Evolutionary conservation across 805 yeast genomes (phyloP).

Genomic region (Starmerella powellii): DNA sequence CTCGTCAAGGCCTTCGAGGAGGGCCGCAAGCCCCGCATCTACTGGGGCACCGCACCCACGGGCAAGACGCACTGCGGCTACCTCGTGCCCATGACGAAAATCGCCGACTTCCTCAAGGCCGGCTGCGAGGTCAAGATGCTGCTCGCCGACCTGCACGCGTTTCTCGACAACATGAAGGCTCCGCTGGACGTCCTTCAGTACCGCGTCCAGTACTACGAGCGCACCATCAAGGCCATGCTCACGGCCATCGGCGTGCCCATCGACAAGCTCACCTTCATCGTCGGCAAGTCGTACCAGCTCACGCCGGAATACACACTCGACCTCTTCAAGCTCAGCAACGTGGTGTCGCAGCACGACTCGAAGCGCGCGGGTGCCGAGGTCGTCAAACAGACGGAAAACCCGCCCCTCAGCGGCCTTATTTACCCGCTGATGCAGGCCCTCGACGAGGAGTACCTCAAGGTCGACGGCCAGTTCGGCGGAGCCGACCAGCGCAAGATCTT

Average conservation of each 20-base stretch:
- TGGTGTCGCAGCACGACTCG: constrained; percentile 88
- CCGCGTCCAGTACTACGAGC: constrained; percentile 85
- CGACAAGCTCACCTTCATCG: constrained; percentile 69
- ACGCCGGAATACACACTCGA: constrained; percentile 74
- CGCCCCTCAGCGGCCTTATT: constrained; percentile 81
- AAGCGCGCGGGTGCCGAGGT: constrained; percentile 99
- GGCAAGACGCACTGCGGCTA: constrained; percentile 98
- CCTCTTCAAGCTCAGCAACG: constrained; percentile 70
- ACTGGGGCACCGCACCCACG: constrained; percentile 99
- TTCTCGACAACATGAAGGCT: constrained; percentile 96
- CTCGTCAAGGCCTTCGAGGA: constrained; percentile 73
- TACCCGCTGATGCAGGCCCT: constrained; percentile 98
- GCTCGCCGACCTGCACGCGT: constrained; percentile 93
- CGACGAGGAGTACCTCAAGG: constrained; percentile 80
- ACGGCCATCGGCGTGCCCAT: constrained; percentile 82
- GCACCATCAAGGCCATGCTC: constrained; percentile 70
- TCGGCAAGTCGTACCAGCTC: constrained; percentile 85
- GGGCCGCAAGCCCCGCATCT: constrained; percentile 69
- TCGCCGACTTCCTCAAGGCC: constrained; percentile 89
- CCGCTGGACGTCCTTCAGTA: constrained; percentile 78
- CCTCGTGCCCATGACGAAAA: constrained; percentile 93
- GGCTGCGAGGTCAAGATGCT: constrained; percentile 90
- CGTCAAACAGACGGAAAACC: constrained; percentile 92
- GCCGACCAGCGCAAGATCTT: constrained; percentile 97
- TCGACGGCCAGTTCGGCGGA: constrained; percentile 96